Conservation (phyloP, 176 grass and related monocot genomes). For the Triticum timopheevii region DNA sequence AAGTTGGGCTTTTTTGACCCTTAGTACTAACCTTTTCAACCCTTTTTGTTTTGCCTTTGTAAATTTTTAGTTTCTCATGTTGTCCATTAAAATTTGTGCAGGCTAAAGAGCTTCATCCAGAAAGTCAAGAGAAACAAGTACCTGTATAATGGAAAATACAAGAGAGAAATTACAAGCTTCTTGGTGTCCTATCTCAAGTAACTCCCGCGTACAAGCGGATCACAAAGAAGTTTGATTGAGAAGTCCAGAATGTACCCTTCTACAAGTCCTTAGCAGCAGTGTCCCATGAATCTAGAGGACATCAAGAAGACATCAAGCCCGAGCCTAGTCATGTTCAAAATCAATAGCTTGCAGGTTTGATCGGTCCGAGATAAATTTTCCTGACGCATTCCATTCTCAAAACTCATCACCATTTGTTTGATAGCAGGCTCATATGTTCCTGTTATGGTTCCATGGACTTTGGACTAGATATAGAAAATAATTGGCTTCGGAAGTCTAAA, state of each 20-base stretch:
- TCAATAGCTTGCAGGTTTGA: background rate
- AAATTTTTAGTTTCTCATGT: background rate
- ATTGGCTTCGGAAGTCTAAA: no score
- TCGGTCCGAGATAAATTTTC: background rate
- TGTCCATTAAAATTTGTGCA: background rate
- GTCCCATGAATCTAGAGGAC: background rate
- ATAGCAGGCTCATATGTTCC: background rate
- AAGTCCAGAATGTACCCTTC: background rate
- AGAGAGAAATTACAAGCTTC: background rate
- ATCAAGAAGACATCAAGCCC: background rate
- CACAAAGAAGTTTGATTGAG: no score
- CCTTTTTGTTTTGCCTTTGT: background rate
- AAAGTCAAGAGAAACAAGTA: background rate
- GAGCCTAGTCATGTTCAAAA: background rate
- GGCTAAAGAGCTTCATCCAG: background rate
- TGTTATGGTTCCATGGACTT: no score
- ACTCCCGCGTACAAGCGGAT: background rate
- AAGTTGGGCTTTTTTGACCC: background rate
- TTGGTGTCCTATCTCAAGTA: background rate
- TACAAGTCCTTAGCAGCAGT: background rate
- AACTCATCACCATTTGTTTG: background rate
- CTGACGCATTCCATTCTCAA: background rate
- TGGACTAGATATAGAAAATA: no score
- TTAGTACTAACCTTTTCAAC: background rate
- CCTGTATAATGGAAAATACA: background rate